Evolutionary conservation across 768 basidiomycete species (phyloP).

Genomic region (Hortiboletus campestris): DNA sequence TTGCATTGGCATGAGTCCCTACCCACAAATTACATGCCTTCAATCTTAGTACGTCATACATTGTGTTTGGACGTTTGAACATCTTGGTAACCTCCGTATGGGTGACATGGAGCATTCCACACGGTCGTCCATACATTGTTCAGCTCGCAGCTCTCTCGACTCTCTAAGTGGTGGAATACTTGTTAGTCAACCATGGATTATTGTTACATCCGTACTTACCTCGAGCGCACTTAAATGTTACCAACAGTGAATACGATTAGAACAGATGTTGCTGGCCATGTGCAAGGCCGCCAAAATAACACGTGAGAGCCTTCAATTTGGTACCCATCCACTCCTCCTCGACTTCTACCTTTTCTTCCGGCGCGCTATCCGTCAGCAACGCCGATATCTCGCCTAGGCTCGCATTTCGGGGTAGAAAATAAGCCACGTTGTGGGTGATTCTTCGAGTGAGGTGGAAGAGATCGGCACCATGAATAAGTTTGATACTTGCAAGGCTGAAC

Average conservation of each 20-base stretch:
- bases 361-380: constrained; percentile 33
- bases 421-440: constrained; percentile 83
- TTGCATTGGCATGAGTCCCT: neutral
- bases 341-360: constrained; percentile 70
- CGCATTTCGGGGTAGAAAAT: constrained; percentile 84
- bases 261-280: constrained; percentile 66
- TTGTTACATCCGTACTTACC: neutral
- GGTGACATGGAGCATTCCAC: neutral
- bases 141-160: neutral
- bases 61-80: no score
- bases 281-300: constrained; percentile 87
- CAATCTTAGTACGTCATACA: neutral
- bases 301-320: constrained; percentile 92
- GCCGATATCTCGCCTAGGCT: constrained; percentile 67
- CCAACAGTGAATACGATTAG: constrained; percentile 14
- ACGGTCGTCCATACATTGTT: neutral
- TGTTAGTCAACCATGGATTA: neutral
- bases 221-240: neutral
- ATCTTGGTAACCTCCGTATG: neutral
- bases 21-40: no score
- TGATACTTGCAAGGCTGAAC: constrained; percentile 70
- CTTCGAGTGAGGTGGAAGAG: constrained; percentile 71
- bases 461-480: constrained; percentile 79
- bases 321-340: constrained; percentile 97
- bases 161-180: neutral